Percentiles rank a stretch among this genome's conserved stretches.
Evolutionary conservation across 2,329 filamentous ascomycete genomes (phyloP).

Genomic region (Ceratocystis huliohia): DNA sequence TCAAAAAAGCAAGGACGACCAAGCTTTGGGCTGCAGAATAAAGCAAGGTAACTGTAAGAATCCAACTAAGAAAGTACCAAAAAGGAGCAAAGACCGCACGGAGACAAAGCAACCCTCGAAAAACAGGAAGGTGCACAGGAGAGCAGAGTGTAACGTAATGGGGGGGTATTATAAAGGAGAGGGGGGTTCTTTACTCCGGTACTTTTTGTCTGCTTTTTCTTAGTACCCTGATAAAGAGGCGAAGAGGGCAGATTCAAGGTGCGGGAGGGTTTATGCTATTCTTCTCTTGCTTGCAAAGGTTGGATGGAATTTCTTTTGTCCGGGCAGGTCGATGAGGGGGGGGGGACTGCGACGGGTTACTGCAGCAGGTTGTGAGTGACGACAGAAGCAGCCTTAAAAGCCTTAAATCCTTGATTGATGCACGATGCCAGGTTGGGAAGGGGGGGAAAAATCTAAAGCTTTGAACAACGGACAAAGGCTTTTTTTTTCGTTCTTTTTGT

Average conservation of each 20-base stretch:
- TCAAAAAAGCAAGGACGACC: background rate
- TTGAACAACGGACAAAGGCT: background rate
- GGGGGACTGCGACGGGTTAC: background rate
- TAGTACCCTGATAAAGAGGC: background rate
- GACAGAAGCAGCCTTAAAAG: background rate
- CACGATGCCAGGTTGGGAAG: background rate
- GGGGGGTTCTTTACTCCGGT: background rate
- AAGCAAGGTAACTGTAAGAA: background rate
- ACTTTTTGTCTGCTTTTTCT: background rate
- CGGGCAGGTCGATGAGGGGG: background rate
- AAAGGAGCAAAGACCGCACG: slow-evolving; percentile 5
- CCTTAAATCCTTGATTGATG: background rate
- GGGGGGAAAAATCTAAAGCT: background rate
- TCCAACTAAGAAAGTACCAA: background rate
- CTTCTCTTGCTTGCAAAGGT: too few species aligned
- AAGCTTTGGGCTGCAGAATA: background rate
- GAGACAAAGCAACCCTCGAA: background rate
- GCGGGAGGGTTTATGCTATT: too few species aligned
- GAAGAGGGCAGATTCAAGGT: background rate
- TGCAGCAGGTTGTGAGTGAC: background rate
- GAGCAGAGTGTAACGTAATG: background rate
- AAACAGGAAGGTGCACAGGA: background rate
- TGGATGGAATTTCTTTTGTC: background rate
- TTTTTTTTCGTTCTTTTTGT: slow-evolving; percentile 5
- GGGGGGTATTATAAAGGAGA: background rate